Evolutionary conservation across 2,329 filamentous ascomycete genomes (phyloP).

Genomic region (Cladosporium austrohemisphaericum): DNA sequence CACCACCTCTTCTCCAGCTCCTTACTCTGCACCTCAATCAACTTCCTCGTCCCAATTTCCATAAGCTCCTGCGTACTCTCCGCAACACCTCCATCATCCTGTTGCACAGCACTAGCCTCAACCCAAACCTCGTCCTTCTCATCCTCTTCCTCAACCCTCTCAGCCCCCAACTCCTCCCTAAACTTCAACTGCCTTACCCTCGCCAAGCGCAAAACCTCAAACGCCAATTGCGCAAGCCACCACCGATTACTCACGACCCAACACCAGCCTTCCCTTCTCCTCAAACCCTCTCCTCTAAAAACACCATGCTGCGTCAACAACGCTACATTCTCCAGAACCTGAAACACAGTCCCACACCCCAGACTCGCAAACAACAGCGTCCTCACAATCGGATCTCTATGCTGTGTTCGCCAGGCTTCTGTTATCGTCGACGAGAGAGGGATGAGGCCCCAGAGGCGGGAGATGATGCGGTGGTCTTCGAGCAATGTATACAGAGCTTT

Average conservation of each 20-base stretch:
- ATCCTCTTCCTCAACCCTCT: conserved; percentile 42
- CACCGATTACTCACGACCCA: conserved; percentile 72
- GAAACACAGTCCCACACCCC: conserved; percentile 63
- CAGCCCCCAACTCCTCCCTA: conserved; percentile 31
- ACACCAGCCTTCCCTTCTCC: conserved; percentile 53
- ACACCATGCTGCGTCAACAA: conserved; percentile 73
- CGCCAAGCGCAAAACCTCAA: conserved; percentile 67
- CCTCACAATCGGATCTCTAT: conserved; percentile 44
- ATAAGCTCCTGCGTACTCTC: conserved; percentile 2
- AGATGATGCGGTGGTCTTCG: conserved; percentile 67
- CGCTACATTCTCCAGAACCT: conserved; percentile 77
- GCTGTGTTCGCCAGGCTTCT: conserved; percentile 33
- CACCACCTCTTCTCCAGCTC: conserved; percentile 51
- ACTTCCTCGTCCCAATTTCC: not conserved
- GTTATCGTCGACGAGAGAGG: conserved; percentile 68
- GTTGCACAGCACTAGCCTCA: conserved; percentile 35
- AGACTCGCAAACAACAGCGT: conserved; percentile 66
- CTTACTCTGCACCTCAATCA: conserved; percentile 22
- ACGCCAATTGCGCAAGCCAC: conserved; percentile 73
- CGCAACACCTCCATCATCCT: conserved; percentile 3
- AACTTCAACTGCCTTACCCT: conserved; percentile 41
- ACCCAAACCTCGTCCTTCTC: conserved; percentile 29
- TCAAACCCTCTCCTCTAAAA: conserved; percentile 41
- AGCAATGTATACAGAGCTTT: conserved; percentile 59
- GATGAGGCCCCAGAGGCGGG: conserved; percentile 72